Evolutionary conservation across 257 asterid species (phyloP), one percentile per base, ranked within the genome.

Genomic region (Ehretia macrophylla): DNA sequence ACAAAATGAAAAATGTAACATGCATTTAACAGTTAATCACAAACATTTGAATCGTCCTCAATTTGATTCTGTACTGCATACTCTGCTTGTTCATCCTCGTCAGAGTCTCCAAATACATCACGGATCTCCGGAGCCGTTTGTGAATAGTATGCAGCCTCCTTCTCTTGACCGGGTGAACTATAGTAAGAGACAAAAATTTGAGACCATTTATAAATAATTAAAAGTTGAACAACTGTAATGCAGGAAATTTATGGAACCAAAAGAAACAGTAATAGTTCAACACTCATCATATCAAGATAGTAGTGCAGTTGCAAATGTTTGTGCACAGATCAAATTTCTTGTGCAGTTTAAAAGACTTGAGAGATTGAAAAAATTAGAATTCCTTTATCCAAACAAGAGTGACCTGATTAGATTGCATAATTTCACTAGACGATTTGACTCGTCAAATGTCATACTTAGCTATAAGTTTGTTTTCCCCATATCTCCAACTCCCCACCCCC

Each of bases 31-130:
- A 57, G 65, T 55, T 63, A 57, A 60, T 50, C 67, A 73, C 79
- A 14, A 56, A 82, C 85, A 65, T 78, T 81, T 80, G 70, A 72
- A 54, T 80, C 81, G 67, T 83, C 87, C 10, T 73, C 88, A 22
- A 74, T 74, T 67, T 77, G 77, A 72, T 80, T 77, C 68, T 62
- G 87, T 62, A 52, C 81, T 60, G 63, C 79, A 46, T 77, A 77
- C 66, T 68, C 88, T 52, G 75, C 73, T 63, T 68, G 83, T 76
- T 87, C 96, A 65, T 88, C 96, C 17, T 85, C 96, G 56, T 87
- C 96, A 16, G 94, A 87, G 59, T 87, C 95, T 45, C 96, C 96
- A 74, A 88, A 88, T 47, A 88, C 96, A 79, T 88, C 87, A 55
- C 92, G 96, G 39, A 88, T 85, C 81, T 87, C 96, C 8, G 96